Evolutionary conservation across 306 rosid species (phyloP).

Genomic region (Dryas octopetala): DNA sequence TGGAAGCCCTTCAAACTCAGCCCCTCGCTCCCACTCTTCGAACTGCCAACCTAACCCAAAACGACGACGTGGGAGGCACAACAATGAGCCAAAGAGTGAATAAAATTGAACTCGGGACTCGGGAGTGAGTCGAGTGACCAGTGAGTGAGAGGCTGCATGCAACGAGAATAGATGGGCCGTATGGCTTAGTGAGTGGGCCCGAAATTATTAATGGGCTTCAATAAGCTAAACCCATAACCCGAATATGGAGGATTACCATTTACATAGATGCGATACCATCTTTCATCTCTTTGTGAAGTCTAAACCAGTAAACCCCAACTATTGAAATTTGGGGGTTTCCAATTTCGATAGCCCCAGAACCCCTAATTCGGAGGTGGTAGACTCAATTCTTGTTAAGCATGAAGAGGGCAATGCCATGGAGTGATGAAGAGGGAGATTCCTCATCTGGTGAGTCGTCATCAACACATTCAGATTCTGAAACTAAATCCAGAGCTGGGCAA

Average conservation of each 20-base stretch:
- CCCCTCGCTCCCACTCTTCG: neutral
- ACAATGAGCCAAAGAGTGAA: too few relatives aligned
- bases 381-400: slow-evolving; percentile 21
- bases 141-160: too few relatives aligned
- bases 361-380: neutral
- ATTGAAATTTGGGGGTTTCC: neutral
- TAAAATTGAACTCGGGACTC: too few relatives aligned
- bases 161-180: too few relatives aligned
- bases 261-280: neutral
- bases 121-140: too few relatives aligned
- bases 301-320: neutral
- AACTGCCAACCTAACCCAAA: neutral
- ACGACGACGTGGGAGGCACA: neutral
- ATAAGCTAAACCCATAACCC: neutral
- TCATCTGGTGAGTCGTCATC: slow-evolving; percentile 51
- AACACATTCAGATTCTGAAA: slow-evolving; percentile 46
- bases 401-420: slow-evolving; percentile 87
- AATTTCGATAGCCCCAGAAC: neutral
- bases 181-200: too few relatives aligned
- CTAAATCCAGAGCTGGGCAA: neutral
- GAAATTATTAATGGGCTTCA: neutral
- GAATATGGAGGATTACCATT: neutral
- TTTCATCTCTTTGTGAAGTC: neutral
- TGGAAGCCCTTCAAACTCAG: neutral
- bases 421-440: slow-evolving; percentile 55